Evolutionary conservation across 345 rosid species (phyloP), one percentile per base, ranked within the genome.

Genomic region (Melaleuca alternifolia): DNA sequence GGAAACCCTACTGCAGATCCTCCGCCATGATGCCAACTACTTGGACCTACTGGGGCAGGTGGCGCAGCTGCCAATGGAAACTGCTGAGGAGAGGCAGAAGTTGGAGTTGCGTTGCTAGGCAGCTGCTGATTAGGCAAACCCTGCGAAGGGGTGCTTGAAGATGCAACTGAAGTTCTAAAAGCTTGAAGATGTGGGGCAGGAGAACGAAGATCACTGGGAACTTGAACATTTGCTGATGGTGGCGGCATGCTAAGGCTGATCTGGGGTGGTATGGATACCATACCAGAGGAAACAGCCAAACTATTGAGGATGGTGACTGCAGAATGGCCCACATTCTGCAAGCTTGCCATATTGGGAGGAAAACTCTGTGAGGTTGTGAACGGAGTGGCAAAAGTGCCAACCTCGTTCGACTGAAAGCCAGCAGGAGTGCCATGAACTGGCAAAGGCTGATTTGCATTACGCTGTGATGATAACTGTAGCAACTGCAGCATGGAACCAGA

Each of bases 101-200:
- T 28, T 90, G 87, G 44, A 86, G 37, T 28, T 14, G 76, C 41
- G 87, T 85, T 41, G 37, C 44, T 56, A 21, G 85, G 62, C 37
- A 48, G 14, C 81, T 71, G 81, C 81, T 41, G 21, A 37, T 37
- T 37, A 33, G 81, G 81, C 81, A 71, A 71, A 13, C 81, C 81
- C 81, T 71, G 48, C 48, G 9, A 71, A 37, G 26, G 48, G 81
- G 48, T 71, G 81, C 48, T 26, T 37, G 81, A 37, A 44, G 81
- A 71, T 71, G 48, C 61, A 83, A 62, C 11, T 10, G 84, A 84
- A 84, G 93, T 79, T 87, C 95, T 92, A 77, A 91, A 89, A 82
- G 87, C 88, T 50, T 90, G 94, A 85, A 93, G 50, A 88, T 94
- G 94, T 5, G 95, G 93, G 56, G 96, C 92, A 86, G 93, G 94